These are phyloP conservation scores for Lumnitzera littorea DNA, from an alignment of 345 rosid genomes.

Conservation along the genomic window DNA sequence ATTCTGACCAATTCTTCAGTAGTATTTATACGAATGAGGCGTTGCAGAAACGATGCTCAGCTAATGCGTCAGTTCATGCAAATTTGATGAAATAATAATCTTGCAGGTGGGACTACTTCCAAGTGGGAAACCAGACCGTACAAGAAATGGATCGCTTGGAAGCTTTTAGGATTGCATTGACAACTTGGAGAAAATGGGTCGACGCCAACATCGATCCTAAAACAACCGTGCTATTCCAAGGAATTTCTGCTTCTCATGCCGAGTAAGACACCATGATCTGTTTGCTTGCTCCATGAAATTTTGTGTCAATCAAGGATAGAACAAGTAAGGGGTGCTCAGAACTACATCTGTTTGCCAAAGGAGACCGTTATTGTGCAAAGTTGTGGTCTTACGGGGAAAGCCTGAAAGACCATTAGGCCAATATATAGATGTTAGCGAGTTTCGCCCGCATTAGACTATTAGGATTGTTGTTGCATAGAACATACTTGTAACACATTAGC, in stretches of 20 bases:
- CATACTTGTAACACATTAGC: no score
- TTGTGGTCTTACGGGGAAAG: not conserved
- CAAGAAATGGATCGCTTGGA: constrained; percentile 57
- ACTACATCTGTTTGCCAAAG: no score
- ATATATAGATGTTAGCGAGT: not conserved
- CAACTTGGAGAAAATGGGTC: constrained; percentile 64
- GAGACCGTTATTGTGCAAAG: no score
- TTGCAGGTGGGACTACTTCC: constrained; percentile 63
- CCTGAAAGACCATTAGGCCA: not conserved
- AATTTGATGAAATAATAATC: not conserved
- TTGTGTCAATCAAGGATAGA: not conserved
- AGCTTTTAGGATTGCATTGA: constrained; percentile 51
- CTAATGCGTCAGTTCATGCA: not conserved
- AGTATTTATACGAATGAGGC: not conserved
- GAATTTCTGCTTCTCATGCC: constrained; percentile 38
- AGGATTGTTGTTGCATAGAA: no score
- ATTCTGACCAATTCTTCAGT: no score
- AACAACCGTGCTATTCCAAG: constrained; percentile 52
- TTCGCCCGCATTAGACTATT: no score
- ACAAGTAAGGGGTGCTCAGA: no score
- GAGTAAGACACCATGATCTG: constrained; percentile 17
- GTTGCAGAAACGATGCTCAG: not conserved
- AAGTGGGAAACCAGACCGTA: constrained; percentile 27
- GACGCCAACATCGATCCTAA: constrained; percentile 45
- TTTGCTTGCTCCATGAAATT: not conserved